A percentile compares a stretch with the other conserved stretches of the same genome.
These are phyloP conservation scores for Scheffersomyces parashehatae DNA, from an alignment of 1,139 yeast genomes.

Conservation along the genomic window DNA sequence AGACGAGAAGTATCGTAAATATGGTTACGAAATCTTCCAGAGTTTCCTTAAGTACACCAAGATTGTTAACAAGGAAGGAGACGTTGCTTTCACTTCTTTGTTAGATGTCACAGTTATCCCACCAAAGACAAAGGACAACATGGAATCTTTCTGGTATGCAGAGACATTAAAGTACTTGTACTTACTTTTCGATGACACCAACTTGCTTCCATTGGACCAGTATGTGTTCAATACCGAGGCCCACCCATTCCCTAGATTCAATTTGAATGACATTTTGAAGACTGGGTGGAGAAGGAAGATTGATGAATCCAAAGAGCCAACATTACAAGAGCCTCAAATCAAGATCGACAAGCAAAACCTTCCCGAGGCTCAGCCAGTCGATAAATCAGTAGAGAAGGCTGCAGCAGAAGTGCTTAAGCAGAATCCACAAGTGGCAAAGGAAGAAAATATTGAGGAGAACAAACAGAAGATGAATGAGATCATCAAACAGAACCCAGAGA, in stretches of 20 bases:
- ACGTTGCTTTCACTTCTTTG: constrained; percentile 63
- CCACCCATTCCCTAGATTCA: constrained; percentile 82
- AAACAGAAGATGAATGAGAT: constrained; percentile 28
- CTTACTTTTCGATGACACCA: constrained; percentile 69
- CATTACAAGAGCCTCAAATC: constrained; percentile 15
- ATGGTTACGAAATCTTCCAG: constrained; percentile 88
- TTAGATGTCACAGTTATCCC: constrained; percentile 64
- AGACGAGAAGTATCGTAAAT: constrained; percentile 77
- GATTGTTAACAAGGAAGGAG: constrained; percentile 52
- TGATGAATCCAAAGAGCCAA: constrained; percentile 20
- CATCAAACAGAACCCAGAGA: constrained; percentile 11
- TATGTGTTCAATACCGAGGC: constrained; percentile 91
- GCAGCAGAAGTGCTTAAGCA: constrained; percentile 37
- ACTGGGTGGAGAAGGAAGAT: constrained; percentile 62
- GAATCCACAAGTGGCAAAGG: constrained; percentile 29
- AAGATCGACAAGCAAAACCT: constrained; percentile 32
- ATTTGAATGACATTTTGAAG: constrained; percentile 51
- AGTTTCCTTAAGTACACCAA: constrained; percentile 64
- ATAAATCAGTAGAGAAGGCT: constrained; percentile 40
- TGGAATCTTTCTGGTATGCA: constrained; percentile 94
- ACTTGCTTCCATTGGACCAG: constrained; percentile 58
- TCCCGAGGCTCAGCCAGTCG: constrained; percentile 48
- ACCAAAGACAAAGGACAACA: constrained; percentile 60
- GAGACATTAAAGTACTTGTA: constrained; percentile 90
- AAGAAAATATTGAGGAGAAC: constrained; percentile 20